Conservation (phyloP, 805 yeast species). For the Yarrowia deformans region DNA sequence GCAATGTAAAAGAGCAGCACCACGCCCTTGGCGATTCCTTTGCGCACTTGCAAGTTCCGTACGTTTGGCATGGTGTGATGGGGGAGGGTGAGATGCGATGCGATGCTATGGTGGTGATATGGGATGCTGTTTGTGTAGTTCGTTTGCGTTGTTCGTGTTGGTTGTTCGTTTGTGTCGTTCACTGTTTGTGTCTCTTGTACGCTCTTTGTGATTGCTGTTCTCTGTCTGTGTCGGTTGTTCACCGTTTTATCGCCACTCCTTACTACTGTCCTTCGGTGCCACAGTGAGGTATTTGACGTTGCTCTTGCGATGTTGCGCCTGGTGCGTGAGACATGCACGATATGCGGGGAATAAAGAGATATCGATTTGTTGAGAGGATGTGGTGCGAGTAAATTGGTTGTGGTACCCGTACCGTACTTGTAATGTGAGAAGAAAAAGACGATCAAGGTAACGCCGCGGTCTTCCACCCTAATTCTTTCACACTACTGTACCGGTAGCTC, state of each 20-base stretch:
- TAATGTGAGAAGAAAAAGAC: too few relatives aligned
- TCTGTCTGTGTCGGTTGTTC: too few relatives aligned
- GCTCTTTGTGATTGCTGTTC: too few relatives aligned
- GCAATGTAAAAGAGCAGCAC: slow-evolving; percentile 28
- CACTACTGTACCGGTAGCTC: too few relatives aligned
- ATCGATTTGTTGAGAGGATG: slow-evolving; percentile 8
- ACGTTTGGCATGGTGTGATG: slow-evolving; percentile 8
- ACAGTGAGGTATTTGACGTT: slow-evolving; percentile 21
- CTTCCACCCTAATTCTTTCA: too few relatives aligned
- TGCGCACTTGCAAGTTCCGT: slow-evolving; percentile 2
- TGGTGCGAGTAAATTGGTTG: too few relatives aligned
- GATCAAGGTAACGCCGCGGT: too few relatives aligned
- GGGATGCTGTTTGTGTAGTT: neutral
- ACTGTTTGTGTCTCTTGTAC: neutral
- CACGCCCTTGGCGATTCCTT: slow-evolving; percentile 29
- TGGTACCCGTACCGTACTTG: too few relatives aligned
- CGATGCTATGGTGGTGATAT: too few relatives aligned
- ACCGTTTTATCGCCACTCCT: too few relatives aligned
- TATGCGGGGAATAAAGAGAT: slow-evolving; percentile 18
- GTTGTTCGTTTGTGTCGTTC: neutral
- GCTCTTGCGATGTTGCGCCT: slow-evolving; percentile 6
- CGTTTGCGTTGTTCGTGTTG: neutral
- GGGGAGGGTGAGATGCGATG: neutral
- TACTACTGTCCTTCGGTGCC: too few relatives aligned
- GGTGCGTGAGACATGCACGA: slow-evolving; percentile 14